Evolutionary conservation across 352 stramenopile genomes (phyloP), one percentile per base, ranked within the genome.

Genomic region (Pythium aristosporum): DNA sequence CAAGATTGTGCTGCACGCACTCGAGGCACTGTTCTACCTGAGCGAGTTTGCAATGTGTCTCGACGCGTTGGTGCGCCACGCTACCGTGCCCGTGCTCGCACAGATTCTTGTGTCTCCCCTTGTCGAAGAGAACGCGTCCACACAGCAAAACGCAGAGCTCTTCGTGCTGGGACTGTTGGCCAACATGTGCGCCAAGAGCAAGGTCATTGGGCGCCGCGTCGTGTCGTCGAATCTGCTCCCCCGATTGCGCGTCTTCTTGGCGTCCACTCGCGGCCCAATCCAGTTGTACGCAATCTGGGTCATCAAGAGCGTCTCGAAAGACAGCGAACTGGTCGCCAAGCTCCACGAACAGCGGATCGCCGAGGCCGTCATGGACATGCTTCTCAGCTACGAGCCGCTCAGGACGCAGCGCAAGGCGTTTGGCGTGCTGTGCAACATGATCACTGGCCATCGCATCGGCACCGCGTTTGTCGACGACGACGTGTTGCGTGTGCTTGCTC

Each of bases 11-110:
- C 68, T 88, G 43, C 67, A 80, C 37, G 74, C 82, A 2, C 63
- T 91, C 6, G 80, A 89, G n/a, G 65, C 76, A 9, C 63, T 93
- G 18, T 75, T 74, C 13, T 67, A 87, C 18, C 56, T 93, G 21
- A 85, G 81, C 41, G 79, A 85, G 9, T 81, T 88, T 37, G 65
- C 82, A 1, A 67, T 88, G 25, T 89, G 80, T 41, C 61, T 90
- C 1, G 84, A 93, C 57, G 78, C 82, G 10, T 63, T 93, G 1
- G 76, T 93, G 3, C 75, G 73, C n/a, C 76, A 93, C 46, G 82
- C 84, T 2, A 93, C 84, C 0, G 84, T 93, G 6, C 82, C 84
- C 1, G 84, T 93, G 3, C 52, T 93, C 21, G 80, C 67, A 0
- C 84, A 93, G n/a, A 87, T 93, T 28, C 71, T 93, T 15, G 81